phyloP scores from a whole-genome alignment of 495 filamentous ascomycete genomes.

The Penicillium goetzii region DNA sequence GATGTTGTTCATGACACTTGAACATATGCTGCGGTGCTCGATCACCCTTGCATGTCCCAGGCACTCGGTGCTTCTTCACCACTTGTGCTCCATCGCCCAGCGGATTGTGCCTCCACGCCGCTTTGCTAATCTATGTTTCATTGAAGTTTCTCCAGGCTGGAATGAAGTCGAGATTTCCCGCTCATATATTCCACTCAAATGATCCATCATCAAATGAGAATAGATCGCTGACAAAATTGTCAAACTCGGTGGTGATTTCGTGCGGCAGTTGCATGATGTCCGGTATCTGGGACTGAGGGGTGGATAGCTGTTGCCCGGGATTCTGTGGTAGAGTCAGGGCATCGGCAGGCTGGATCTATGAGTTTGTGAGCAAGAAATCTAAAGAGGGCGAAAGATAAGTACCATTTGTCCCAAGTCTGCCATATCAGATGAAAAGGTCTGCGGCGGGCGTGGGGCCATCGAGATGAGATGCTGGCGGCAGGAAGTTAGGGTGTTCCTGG shows the following conservation, averaged over 20 bases:
- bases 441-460: background rate
- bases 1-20: too few species aligned
- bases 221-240: slow-evolving; percentile 27
- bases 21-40: too few species aligned
- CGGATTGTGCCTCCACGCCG: slow-evolving; percentile 15
- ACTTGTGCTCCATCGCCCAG: slow-evolving; percentile 8
- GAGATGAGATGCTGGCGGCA: slow-evolving; percentile 30
- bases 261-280: slow-evolving; percentile 19
- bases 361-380: background rate
- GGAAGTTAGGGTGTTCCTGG: slow-evolving; percentile 25
- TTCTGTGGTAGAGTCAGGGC: background rate
- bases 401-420: slow-evolving; percentile 16
- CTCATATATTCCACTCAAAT: slow-evolving; percentile 29
- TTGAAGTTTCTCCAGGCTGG: background rate
- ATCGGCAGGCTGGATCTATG: slow-evolving; percentile 5
- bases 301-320: background rate
- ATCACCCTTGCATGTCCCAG: background rate
- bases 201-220: slow-evolving; percentile 31
- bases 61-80: slow-evolving; percentile 9
- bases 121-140: background rate
- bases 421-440: slow-evolving; percentile 5
- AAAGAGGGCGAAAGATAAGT: background rate
- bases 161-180: background rate
- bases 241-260: slow-evolving; percentile 24
- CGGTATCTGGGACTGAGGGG: slow-evolving; percentile 15